phyloP scores from a whole-genome alignment of 2,329 filamentous ascomycete species.

The Calonectria pauciramosa region DNA sequence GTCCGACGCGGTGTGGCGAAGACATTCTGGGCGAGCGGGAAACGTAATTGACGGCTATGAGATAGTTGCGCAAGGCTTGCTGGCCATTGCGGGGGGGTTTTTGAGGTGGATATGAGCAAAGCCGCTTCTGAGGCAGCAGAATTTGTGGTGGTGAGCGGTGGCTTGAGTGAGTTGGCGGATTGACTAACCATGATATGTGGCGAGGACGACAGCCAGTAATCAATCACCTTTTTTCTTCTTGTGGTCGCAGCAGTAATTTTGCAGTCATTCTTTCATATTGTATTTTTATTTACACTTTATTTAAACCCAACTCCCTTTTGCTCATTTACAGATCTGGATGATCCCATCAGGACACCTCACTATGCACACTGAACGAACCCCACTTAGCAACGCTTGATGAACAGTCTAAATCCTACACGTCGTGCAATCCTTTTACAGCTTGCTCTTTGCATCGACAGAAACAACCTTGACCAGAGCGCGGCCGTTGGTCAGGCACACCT shows the following conservation, averaged over 20 bases:
- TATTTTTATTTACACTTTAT: background rate
- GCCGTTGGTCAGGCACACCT: constrained; percentile 90
- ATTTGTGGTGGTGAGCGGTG: constrained; percentile 24
- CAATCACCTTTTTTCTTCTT: background rate
- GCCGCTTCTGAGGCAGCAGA: constrained; percentile 32
- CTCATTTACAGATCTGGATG: background rate
- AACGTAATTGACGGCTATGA: background rate
- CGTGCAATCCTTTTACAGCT: constrained; percentile 61
- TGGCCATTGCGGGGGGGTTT: constrained; percentile 3
- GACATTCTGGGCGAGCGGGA: constrained; percentile 51
- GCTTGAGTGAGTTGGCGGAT: constrained; percentile 4
- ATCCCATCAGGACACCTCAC: background rate
- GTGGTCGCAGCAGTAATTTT: background rate
- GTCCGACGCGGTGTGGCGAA: constrained; percentile 67
- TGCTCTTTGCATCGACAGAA: constrained; percentile 66
- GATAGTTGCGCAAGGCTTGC: background rate
- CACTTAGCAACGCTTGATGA: constrained; percentile 1
- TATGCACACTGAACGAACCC: constrained; percentile 3
- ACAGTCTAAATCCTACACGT: background rate
- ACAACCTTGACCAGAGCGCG: constrained; percentile 81
- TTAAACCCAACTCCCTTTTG: background rate
- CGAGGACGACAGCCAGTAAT: background rate
- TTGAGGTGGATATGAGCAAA: constrained; percentile 12
- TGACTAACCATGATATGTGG: background rate
- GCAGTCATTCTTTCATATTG: background rate